Conservation (phyloP, 2,329 filamentous ascomycete genomes). For the Epichloe brachyelytri region DNA sequence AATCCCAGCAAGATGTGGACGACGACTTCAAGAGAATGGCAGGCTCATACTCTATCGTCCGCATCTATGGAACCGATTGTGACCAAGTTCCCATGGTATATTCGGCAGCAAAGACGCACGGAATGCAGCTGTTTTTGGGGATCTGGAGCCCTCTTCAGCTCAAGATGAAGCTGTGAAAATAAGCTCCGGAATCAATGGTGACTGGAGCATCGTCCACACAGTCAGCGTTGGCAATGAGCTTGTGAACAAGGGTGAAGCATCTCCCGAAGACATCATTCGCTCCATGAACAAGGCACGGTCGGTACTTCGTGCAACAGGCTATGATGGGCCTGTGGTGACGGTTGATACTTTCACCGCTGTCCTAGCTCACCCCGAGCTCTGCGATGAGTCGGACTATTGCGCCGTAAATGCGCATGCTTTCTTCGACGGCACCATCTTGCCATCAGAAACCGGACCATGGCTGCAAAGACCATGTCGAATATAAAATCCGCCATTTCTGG, state of each 20-base stretch:
- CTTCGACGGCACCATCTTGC: slow-evolving; percentile 54
- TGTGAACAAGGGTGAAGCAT: slow-evolving; percentile 50
- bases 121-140: slow-evolving; percentile 61
- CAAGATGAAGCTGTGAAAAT: slow-evolving; percentile 46
- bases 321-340: slow-evolving; percentile 59
- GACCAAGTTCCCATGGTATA: slow-evolving; percentile 54
- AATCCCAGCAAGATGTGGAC: slow-evolving; percentile 47
- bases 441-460: slow-evolving; percentile 53
- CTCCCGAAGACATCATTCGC: slow-evolving; percentile 38
- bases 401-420: slow-evolving; percentile 76
- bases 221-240: slow-evolving; percentile 73
- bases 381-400: slow-evolving; percentile 62
- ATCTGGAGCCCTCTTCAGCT: slow-evolving; percentile 49
- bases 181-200: slow-evolving; percentile 40
- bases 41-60: slow-evolving; percentile 47
- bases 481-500: slow-evolving; percentile 30
- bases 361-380: slow-evolving; percentile 55
- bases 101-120: slow-evolving; percentile 47
- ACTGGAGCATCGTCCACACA: slow-evolving; percentile 59
- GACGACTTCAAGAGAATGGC: slow-evolving; percentile 47
- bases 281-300: slow-evolving; percentile 45
- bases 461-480: slow-evolving; percentile 39
- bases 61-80: slow-evolving; percentile 73
- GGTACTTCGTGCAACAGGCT: slow-evolving; percentile 49
- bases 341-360: slow-evolving; percentile 67